Base-by-base conservation (phyloP, 2,329 filamentous ascomycete genomes). In the Epichloe glyceriae region DNA sequence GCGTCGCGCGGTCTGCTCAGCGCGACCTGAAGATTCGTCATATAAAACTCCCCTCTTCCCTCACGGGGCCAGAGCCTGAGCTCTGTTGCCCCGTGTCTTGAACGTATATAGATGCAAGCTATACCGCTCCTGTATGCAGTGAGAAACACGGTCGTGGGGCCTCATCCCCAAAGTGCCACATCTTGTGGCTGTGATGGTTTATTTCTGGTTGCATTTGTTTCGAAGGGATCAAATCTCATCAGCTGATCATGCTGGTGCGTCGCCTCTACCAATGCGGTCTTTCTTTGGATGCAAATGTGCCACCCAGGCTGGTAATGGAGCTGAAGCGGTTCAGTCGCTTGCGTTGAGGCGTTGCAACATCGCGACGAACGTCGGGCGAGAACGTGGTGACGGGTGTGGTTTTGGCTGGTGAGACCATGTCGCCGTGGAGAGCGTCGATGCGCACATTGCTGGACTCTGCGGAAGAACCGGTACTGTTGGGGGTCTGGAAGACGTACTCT, bases 401-500 rank as follows among this genome's bases (percentile, higher is more conserved):
- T 30, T 54, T 54, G 57, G 45, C 58, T 35, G 58, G 58, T 59
- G 57, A 56, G 55, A 54, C 55, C 60, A 54, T 30, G 50, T 64
- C 64, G 54, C 64, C 62, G 60, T 67, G 65, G 17, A 70, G 61
- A 51, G 67, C 66, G 53, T 68, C 65, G 56, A 64, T 53, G 58
- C 62, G 55, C 55, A 55, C 53, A 43, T 68, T 65, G 50, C 63
- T 66, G 42, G 68, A 71, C 51, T 71, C 73, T 46, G 72, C 67
- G 5, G 76, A 79, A 17, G 76, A 80, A 51, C 78, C 78, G 1
- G 78, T 81, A 49, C 72, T 72, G 67, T 69, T 75, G 55, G 79
- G 78, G 0, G 75, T 79, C 63, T 82, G 76, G 75, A 89, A 94
- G 67, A 95, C 76, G 72, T 96, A 96, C 73, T 96, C 91, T 69